Base-by-base conservation (phyloP, 139 green algal species). In the Coelastrella sp. region DNA sequence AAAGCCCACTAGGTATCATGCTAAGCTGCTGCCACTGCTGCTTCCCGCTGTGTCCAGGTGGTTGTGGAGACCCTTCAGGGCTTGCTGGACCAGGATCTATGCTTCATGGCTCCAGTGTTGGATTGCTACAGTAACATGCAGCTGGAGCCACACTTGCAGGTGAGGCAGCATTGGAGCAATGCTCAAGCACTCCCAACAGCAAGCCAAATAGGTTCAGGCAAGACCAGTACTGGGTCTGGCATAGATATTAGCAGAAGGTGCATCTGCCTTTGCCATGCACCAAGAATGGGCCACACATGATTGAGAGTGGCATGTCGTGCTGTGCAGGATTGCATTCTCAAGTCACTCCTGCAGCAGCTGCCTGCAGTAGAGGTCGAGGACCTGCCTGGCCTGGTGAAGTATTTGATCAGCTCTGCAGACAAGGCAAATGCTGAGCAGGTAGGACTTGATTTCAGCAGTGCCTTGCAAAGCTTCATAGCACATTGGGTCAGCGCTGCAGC, bases 91-190 rank as follows among this genome's bases (percentile, higher is more conserved):
- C 27, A 68, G 24, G 91, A 93, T 74, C 12, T 89, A 24, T 27
- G 24, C 15, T 92, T 92, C 74, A 80, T 92, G 88, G 70, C 91
- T 19, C 25, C 84, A 61, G 80, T 78, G 68, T 72, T 93, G 70
- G 91, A 93, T 22, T 87, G 84, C 66, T n/a, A 91, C 58, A 60
- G 76, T 68, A 87, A 92, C 84, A 87, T 93, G 88, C 84, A 89
- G 88, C 88, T 92, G 91, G 84, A 84, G 72, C 84, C 35, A 17
- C 70, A 87, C n/a, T 84, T 92, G 70, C 88, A 92, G 91, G 91
- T 91, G 68, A 7, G 63, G 49, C 56, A 27, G 20, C 72, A 25
- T 25, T 78, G 72, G 20, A 81, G 63, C 63, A 78, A 22, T 11
- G 17, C 70, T n/a, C n/a, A n/a, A 22, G 70, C 25, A 25, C 70